Evolutionary conservation across 768 basidiomycete species (phyloP).

Genomic region (Tulasnella sp.): DNA sequence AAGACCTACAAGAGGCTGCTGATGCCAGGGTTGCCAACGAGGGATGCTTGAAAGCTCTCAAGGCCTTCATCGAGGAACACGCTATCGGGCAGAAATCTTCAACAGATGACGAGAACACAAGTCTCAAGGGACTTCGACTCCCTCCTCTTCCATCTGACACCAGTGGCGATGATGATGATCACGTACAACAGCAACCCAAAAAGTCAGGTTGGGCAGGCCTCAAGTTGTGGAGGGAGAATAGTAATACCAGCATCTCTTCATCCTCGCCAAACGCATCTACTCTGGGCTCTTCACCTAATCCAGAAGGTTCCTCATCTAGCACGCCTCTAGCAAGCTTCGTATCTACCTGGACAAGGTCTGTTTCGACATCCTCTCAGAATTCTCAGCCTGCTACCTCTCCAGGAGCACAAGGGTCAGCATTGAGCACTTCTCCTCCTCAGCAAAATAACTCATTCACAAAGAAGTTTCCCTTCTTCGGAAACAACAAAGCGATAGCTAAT

Average conservation of each 20-base stretch:
- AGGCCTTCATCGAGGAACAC: constrained; percentile 40
- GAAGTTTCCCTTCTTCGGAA: no score
- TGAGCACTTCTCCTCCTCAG: no score
- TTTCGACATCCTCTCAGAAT: no score
- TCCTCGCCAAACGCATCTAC: neutral
- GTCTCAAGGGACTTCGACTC: constrained; percentile 16
- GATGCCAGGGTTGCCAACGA: constrained; percentile 85
- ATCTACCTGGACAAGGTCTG: constrained; percentile 14
- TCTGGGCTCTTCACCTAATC: neutral
- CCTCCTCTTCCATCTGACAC: constrained; percentile 22
- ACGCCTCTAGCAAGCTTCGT: constrained; percentile 9
- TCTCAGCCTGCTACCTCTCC: no score
- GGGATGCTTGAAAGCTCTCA: constrained; percentile 63
- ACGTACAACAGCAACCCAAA: constrained; percentile 1
- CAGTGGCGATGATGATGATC: constrained; percentile 11
- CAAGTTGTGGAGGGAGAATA: constrained; percentile 17
- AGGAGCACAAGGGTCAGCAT: no score
- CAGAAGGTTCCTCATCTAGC: neutral
- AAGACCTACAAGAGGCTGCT: constrained; percentile 59
- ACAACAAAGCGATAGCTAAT: no score
- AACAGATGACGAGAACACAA: constrained; percentile 44
- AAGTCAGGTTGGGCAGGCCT: constrained; percentile 16
- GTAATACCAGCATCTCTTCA: neutral
- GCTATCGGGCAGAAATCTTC: constrained; percentile 29
- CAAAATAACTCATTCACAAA: no score